Evolutionary conservation across 1,284 basidiomycete genomes (phyloP).

Genomic region (Stygiomarasmius scandens): DNA sequence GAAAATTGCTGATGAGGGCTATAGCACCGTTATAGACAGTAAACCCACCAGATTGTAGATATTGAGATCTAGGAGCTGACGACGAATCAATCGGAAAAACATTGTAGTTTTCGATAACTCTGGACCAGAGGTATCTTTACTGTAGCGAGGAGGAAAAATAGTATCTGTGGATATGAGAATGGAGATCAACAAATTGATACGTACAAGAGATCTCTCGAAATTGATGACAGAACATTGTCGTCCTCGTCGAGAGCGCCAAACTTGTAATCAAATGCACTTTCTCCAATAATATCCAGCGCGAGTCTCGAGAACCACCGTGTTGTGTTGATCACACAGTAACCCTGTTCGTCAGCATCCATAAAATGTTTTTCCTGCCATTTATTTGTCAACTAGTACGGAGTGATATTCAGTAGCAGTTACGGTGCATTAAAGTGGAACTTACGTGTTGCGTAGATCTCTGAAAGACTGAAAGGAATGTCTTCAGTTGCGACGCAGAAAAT

Average conservation of each 20-base stretch:
- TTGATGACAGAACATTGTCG: neutral
- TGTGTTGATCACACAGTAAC: neutral
- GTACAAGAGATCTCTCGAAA: slow-evolving; percentile 11
- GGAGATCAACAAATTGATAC: neutral
- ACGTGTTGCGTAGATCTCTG: slow-evolving; percentile 6
- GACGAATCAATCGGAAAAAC: neutral
- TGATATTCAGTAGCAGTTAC: too few relatives aligned
- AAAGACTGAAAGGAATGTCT: slow-evolving; percentile 6
- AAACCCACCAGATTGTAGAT: neutral
- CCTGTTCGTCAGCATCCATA: neutral
- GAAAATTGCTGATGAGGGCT: too few relatives aligned
- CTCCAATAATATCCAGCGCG: slow-evolving; percentile 12
- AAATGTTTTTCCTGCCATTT: slow-evolving; percentile 2
- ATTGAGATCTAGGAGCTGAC: neutral
- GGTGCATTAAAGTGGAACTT: neutral
- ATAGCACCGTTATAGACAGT: too few relatives aligned
- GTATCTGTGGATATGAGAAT: neutral
- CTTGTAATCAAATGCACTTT: slow-evolving; percentile 16
- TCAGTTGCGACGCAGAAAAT: slow-evolving; percentile 7
- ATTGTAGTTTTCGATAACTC: neutral
- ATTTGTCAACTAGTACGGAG: neutral
- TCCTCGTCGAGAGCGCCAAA: slow-evolving; percentile 10
- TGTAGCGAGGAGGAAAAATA: neutral
- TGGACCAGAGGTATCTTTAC: neutral
- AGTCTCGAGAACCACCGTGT: slow-evolving; percentile 6